These are phyloP conservation scores for Aspergillus viridinutans DNA, from an alignment of 2,329 filamentous ascomycete species.

Conservation along the genomic window DNA sequence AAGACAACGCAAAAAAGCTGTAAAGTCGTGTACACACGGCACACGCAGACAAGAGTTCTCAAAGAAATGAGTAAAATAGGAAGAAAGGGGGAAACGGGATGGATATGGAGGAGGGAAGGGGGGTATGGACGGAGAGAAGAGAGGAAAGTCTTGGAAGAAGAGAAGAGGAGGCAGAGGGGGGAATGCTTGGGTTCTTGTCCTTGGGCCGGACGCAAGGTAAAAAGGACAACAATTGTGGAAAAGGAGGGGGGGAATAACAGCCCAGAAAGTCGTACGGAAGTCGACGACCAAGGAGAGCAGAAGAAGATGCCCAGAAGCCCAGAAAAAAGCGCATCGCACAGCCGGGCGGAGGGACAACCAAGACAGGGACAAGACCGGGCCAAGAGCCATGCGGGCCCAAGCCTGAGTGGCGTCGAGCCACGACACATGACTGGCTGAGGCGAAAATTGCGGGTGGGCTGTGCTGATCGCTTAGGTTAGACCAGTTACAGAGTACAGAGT, in stretches of 20 bases:
- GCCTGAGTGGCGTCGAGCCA: constrained; percentile 11
- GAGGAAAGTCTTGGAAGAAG: constrained; percentile 4
- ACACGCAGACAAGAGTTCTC: neutral
- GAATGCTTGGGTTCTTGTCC: constrained; percentile 19
- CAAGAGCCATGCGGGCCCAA: constrained; percentile 28
- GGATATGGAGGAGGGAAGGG: constrained; percentile 3
- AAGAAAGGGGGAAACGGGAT: constrained; percentile 6
- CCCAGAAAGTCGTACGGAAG: neutral
- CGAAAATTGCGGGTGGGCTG: neutral
- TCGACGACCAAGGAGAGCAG: constrained; percentile 4
- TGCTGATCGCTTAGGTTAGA: constrained; percentile 5
- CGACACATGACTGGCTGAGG: constrained; percentile 14
- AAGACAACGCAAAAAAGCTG: neutral
- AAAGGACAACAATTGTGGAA: neutral
- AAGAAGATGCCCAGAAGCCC: constrained; percentile 27
- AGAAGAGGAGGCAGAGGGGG: constrained; percentile 11
- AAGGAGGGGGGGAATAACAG: neutral
- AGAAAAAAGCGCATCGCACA: constrained; percentile 31
- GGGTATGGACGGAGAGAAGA: constrained; percentile 12
- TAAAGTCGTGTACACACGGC: constrained; percentile 1
- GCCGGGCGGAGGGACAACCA: constrained; percentile 29
- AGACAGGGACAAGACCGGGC: constrained; percentile 31
- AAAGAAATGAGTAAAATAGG: constrained; percentile 1
- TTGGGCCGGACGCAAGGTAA: neutral
- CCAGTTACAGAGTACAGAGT: neutral